A percentile compares a stretch with the other conserved stretches of the same genome.
Conservation (phyloP, 371 early-diverging fungal species). For the Mucor indicus region DNA sequence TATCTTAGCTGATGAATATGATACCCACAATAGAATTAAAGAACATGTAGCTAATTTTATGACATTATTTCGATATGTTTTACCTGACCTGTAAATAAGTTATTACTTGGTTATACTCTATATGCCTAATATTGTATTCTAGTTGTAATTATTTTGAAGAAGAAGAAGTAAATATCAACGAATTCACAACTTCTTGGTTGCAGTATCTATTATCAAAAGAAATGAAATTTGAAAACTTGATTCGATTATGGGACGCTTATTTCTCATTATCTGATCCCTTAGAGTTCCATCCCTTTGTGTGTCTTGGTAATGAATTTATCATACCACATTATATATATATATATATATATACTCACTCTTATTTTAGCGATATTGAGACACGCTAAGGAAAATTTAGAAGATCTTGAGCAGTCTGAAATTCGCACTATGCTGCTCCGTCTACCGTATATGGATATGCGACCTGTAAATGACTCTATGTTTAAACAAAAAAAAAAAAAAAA, state of each 20-base stretch:
- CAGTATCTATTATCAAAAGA: slow-evolving; percentile 71
- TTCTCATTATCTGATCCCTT: slow-evolving; percentile 65
- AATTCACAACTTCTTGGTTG: slow-evolving; percentile 82
- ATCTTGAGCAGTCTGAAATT: slow-evolving; percentile 84
- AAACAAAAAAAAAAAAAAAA: not conserved
- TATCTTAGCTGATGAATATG: slow-evolving; percentile 48
- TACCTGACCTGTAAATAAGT: slow-evolving; percentile 57
- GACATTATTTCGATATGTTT: slow-evolving; percentile 64
- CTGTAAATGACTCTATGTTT: slow-evolving; percentile 25
- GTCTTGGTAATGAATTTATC: slow-evolving; percentile 36
- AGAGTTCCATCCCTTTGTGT: slow-evolving; percentile 71
- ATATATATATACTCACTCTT: not conserved
- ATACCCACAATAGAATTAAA: slow-evolving; percentile 42
- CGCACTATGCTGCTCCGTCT: slow-evolving; percentile 70
- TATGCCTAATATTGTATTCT: not conserved
- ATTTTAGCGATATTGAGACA: slow-evolving; percentile 50
- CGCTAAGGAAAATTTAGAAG: slow-evolving; percentile 72
- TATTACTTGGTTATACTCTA: not conserved
- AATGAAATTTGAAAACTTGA: slow-evolving; percentile 67
- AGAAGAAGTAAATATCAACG: slow-evolving; percentile 83
- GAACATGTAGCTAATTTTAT: slow-evolving; percentile 67
- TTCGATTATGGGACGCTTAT: slow-evolving; percentile 79
- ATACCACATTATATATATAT: not conserved
- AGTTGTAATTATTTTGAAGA: slow-evolving; percentile 83
- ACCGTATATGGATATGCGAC: slow-evolving; percentile 66